Conservation (phyloP, 1,139 yeast genomes). For the Candida tunisiensis region DNA sequence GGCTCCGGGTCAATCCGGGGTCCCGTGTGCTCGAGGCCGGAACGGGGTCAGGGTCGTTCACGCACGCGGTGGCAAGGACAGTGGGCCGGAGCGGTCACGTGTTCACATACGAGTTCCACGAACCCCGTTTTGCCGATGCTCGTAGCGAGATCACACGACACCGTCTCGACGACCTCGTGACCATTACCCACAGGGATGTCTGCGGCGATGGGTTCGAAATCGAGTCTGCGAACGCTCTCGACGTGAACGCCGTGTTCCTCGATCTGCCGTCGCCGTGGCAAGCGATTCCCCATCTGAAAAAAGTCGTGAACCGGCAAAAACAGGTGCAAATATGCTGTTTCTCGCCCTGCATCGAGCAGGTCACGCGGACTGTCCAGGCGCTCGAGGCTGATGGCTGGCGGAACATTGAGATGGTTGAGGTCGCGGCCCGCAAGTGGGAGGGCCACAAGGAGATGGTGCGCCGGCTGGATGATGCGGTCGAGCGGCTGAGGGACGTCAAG, state of each 20-base stretch:
- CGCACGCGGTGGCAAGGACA: constrained; percentile 83
- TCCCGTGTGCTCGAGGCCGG: constrained; percentile 89
- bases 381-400: constrained; percentile 69
- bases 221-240: constrained; percentile 21
- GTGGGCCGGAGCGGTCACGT: constrained; percentile 46
- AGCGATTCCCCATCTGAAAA: constrained; percentile 59
- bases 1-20: constrained; percentile 59
- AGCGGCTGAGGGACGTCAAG: constrained; percentile 67
- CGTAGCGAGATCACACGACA: constrained; percentile 58
- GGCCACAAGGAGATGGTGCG: constrained; percentile 82
- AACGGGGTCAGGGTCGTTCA: constrained; percentile 92
- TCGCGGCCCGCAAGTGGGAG: constrained; percentile 77
- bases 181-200: constrained; percentile 81
- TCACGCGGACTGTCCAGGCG: constrained; percentile 64
- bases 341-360: constrained; percentile 97
- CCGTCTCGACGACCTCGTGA: constrained; percentile 33
- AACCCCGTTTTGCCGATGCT: constrained; percentile 69
- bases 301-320: constrained; percentile 37
- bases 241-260: constrained; percentile 63
- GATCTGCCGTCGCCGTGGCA: constrained; percentile 98
- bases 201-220: constrained; percentile 72
- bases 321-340: constrained; percentile 75
- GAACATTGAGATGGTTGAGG: constrained; percentile 87
- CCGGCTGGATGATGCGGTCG: constrained; percentile 63
- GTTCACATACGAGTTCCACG: constrained; percentile 84